Conservation (phyloP, 1,284 basidiomycete genomes). For the Ganoderma lingzhi region DNA sequence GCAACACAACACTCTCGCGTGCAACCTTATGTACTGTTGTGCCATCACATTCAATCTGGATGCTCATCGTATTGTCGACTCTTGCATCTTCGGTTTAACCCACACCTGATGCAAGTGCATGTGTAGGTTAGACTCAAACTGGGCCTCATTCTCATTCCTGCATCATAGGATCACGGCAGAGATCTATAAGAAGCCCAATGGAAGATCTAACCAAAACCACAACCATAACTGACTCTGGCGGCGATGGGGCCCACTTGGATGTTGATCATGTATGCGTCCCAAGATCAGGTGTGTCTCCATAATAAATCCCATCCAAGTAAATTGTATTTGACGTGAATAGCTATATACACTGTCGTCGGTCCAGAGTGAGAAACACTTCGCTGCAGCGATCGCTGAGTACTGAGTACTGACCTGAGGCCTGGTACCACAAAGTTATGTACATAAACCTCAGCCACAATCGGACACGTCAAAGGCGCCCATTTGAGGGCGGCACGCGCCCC, state of each 20-base stretch:
- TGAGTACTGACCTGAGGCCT: not conserved
- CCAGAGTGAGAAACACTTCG: not conserved
- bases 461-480: conserved; percentile 23
- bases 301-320: too few species aligned
- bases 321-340: not conserved
- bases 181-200: not conserved
- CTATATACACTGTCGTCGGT: not conserved
- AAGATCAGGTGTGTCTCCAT: too few species aligned
- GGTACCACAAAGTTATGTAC: too few species aligned
- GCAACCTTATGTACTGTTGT: not conserved
- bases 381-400: not conserved
- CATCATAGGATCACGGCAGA: not conserved
- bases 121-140: not conserved
- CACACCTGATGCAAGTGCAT: not conserved
- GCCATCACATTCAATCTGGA: not conserved
- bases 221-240: too few species aligned
- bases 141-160: not conserved
- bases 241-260: too few species aligned
- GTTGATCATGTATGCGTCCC: too few species aligned
- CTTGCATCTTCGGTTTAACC: not conserved
- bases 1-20: not conserved
- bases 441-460: not conserved
- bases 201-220: not conserved
- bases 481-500: conserved; percentile 5
- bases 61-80: not conserved